Evolutionary conservation across 768 basidiomycete genomes (phyloP), one percentile per base, ranked within the genome.

Genomic region (Pisolithus marmoratus): DNA sequence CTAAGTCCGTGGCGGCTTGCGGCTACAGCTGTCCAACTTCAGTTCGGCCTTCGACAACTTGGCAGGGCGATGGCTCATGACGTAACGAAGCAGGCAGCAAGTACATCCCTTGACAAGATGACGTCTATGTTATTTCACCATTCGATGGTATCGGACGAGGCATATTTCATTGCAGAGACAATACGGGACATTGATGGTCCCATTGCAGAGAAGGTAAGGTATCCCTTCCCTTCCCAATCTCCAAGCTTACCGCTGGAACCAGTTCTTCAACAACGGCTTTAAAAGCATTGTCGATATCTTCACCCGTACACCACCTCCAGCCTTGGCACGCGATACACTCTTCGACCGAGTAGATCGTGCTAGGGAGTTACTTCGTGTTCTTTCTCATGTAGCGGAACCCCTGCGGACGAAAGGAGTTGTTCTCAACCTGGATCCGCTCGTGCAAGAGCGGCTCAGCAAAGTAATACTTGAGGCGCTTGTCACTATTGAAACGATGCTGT

Each of bases 1-100:
- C 70, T 91, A 26, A 90, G 86, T 54, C 90, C 88, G 1, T 92
- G 90, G 87, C 88, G 86, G 60, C 78, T 91, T 23, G 81, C 86
- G 9, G 86, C 87, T 3, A 90, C 90, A 0, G 83, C 85, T 5
- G 85, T 90, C 50, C 84, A 89, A 58, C 76, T 90, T 55, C 85
- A 89, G 52, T 77, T 91, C 37, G 80, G 83, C 40, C 72, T 91
- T 49, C 81, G 85, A 61, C 86, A 88, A 58, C 70, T 91, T 59
- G 85, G 83, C 17, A 78, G 84, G 46, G 81, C 82, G 11, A 74
- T 91, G 29, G 69, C 73, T n/a, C 76, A 80, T 37, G 82, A 83
- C 38, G 70, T 74, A 9, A 38, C 78, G 51, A 58, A 72, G 54
- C 68, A 76, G 51, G 72, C 74, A 11, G 84, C 85, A n/a, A 77